Conservation (phyloP, 805 yeast species). For the Wickerhamiella shivajii region DNA sequence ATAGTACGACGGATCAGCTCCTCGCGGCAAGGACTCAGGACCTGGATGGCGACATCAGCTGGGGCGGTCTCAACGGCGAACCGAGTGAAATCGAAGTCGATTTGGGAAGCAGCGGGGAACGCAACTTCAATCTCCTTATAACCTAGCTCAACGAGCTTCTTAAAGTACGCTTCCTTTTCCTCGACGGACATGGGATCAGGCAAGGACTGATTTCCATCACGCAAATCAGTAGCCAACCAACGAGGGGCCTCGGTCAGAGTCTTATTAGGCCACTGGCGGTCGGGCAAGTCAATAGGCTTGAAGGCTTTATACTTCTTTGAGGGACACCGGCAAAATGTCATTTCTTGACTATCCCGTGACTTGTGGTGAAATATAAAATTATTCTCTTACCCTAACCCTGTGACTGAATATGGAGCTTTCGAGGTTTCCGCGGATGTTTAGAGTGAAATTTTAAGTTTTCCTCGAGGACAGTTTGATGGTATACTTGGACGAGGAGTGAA, state of each 20-base stretch:
- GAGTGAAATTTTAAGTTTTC: too few species aligned
- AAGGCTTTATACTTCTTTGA: slow-evolving; percentile 41
- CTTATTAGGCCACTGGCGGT: slow-evolving; percentile 58
- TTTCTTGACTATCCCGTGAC: too few species aligned
- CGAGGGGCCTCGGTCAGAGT: slow-evolving; percentile 51
- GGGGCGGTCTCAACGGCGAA: slow-evolving; percentile 63
- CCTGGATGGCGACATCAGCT: slow-evolving; percentile 63
- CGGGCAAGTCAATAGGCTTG: slow-evolving; percentile 38
- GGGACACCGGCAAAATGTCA: slow-evolving; percentile 8
- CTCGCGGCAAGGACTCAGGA: slow-evolving; percentile 61
- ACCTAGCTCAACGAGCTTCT: slow-evolving; percentile 55
- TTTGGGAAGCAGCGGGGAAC: slow-evolving; percentile 67
- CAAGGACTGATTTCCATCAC: slow-evolving; percentile 75
- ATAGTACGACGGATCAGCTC: slow-evolving; percentile 57
- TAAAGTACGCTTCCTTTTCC: slow-evolving; percentile 60
- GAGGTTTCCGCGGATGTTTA: too few species aligned
- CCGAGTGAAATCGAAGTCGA: slow-evolving; percentile 68
- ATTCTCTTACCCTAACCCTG: too few species aligned
- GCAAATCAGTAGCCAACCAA: slow-evolving; percentile 70
- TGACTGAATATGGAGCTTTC: too few species aligned
- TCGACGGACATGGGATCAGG: slow-evolving; percentile 77
- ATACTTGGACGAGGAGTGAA: too few species aligned
- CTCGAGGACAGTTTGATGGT: too few species aligned
- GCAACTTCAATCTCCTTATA: slow-evolving; percentile 76
- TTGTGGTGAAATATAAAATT: background rate